phyloP scores from a whole-genome alignment of 345 rosid species.

The Pugionium dolabratum region DNA sequence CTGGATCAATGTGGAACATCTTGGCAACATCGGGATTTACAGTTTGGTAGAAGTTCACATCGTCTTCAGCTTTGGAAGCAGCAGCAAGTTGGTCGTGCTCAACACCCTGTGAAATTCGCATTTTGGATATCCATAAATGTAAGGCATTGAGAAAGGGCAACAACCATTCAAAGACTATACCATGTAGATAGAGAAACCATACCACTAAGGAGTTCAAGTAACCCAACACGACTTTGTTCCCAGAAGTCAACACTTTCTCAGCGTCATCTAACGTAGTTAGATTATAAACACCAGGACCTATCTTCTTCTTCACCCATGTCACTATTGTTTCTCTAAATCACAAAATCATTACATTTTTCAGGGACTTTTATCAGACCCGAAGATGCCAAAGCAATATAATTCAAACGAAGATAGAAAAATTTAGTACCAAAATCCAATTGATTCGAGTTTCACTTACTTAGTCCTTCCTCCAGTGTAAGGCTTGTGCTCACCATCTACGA shows the following conservation, averaged over 20 bases:
- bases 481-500: conserved; percentile 83
- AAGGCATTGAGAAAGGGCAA: neutral
- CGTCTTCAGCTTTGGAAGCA: conserved; percentile 90
- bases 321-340: conserved; percentile 75
- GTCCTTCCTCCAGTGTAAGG: conserved; percentile 79
- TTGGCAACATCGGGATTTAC: conserved; percentile 85
- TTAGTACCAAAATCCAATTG: conserved; percentile 1
- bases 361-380: conserved; percentile 1
- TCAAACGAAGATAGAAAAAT: neutral
- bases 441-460: conserved; percentile 53
- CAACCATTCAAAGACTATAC: conserved; percentile 8
- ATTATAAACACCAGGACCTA: conserved; percentile 79
- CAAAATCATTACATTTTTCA: neutral
- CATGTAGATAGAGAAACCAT: conserved; percentile 24
- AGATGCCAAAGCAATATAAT: neutral
- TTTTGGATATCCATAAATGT: neutral
- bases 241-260: conserved; percentile 73
- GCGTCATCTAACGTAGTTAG: conserved; percentile 86
- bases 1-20: conserved; percentile 81
- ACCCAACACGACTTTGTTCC: conserved; percentile 76
- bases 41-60: conserved; percentile 88
- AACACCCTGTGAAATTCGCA: conserved; percentile 51
- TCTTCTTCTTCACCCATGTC: conserved; percentile 96
- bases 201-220: conserved; percentile 87
- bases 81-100: conserved; percentile 84